Base-by-base conservation (phyloP, 495 filamentous ascomycete species). In the Aspergillus homomorphus region DNA sequence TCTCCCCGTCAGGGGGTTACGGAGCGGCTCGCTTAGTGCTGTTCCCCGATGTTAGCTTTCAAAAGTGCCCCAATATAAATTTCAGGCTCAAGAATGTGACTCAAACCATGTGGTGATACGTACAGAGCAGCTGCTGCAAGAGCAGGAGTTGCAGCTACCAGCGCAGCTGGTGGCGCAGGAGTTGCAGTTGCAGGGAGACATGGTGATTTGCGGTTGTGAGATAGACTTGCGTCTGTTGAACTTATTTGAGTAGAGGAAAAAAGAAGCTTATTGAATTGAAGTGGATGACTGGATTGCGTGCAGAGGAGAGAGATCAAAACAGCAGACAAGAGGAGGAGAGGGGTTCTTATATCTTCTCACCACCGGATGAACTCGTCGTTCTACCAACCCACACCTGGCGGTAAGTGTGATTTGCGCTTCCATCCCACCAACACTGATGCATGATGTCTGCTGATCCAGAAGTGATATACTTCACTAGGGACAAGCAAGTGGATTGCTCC, bases 181-280 rank as follows among this genome's bases (percentile, higher is more conserved):
- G 48, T 51, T 51, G 48, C 48, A 51, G 48, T 23, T 28, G 48
- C 48, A 51, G 24, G 48, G 48, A 51, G 48, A 51, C 48, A 51
- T 51, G 24, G 12, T 51, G 48, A 3, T 50, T 4, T 5, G 4
- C 7, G 21, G 48, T 16, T 38, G 12, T 38, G 12, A 38, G 33
- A 12, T 38, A 38, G 33, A 38, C 33, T 38, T 38, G 33, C 6
- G 33, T 14, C 33, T 14, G 33, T 38, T 38, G 33, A 38, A 9
- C 6, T 28, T 18, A 30, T 9, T 30, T 28, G 22, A 23, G 3
- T 23, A 51, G 23, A 30, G 1, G n/a, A 7, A 30, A 14, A 9
- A 51, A 18, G 16, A 7, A 38, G 33, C 4, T 38, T 12, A 2
- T 2, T 14, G 33, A 12, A 14, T 10, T 6, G 33, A 14, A 38